phyloP scores from a whole-genome alignment of 805 yeast genomes.

The Yarrowia sp. region DNA sequence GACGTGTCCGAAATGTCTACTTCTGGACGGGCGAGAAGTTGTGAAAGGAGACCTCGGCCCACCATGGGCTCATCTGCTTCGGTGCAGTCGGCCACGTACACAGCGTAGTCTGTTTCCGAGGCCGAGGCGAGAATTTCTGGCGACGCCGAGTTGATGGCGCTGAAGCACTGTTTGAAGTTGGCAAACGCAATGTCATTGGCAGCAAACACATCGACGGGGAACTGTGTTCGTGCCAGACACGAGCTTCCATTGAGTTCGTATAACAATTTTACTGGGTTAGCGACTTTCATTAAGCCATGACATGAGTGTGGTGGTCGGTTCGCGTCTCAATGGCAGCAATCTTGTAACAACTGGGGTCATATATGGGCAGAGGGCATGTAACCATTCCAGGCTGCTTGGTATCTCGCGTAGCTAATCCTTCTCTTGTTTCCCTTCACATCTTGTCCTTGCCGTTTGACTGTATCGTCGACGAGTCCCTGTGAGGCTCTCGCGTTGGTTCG shows the following conservation, averaged over 20 bases:
- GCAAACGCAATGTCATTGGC: conserved; percentile 21
- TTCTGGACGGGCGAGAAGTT: conserved; percentile 26
- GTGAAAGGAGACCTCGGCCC: conserved; percentile 42
- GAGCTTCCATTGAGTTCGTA: conserved; percentile 21
- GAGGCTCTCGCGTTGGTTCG: neutral
- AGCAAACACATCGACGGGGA: conserved; percentile 5
- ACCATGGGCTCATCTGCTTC: conserved; percentile 41
- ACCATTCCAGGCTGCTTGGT: neutral
- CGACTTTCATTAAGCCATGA: neutral
- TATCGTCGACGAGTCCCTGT: neutral
- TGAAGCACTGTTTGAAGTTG: conserved; percentile 33
- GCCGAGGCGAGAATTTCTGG: conserved; percentile 40
- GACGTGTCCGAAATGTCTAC: conserved; percentile 3
- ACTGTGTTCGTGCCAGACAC: conserved; percentile 2
- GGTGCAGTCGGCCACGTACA: conserved; percentile 41
- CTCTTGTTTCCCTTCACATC: neutral
- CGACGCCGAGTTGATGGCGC: conserved; percentile 37
- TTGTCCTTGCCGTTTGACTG: neutral
- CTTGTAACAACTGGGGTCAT: neutral
- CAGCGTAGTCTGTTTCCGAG: conserved; percentile 39
- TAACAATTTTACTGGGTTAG: conserved; percentile 19
- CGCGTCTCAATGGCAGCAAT: neutral
- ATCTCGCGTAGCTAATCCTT: neutral
- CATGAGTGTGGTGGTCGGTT: neutral
- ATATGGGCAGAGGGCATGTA: neutral